phyloP scores from a whole-genome alignment of 805 yeast genomes.

The Metschnikowia borealis region DNA sequence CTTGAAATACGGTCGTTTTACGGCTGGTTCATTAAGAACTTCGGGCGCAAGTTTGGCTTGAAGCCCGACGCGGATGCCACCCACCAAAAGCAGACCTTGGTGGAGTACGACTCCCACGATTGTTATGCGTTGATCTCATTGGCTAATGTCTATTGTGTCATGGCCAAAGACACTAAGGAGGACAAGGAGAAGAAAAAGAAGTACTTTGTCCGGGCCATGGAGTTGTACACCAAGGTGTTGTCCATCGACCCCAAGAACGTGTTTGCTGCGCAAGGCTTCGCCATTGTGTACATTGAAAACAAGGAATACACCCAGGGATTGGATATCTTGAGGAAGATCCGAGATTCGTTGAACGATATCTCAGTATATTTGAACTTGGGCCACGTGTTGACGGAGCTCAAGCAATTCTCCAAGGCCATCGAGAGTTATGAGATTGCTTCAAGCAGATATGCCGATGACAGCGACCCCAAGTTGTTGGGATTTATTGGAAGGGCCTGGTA shows the following conservation, averaged over 20 bases:
- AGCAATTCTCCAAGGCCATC: slow-evolving; percentile 79
- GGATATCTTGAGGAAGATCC: slow-evolving; percentile 79
- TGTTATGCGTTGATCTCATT: slow-evolving; percentile 82
- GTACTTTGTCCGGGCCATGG: slow-evolving; percentile 86
- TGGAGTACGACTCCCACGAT: slow-evolving; percentile 81
- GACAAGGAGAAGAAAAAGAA: slow-evolving; percentile 54
- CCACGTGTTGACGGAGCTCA: slow-evolving; percentile 78
- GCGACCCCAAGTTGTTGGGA: slow-evolving; percentile 63
- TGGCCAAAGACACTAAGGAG: slow-evolving; percentile 71
- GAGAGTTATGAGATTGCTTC: slow-evolving; percentile 84
- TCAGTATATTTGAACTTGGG: slow-evolving; percentile 83
- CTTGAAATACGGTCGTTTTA: slow-evolving; percentile 85
- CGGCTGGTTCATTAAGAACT: slow-evolving; percentile 78
- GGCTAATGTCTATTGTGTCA: slow-evolving; percentile 79
- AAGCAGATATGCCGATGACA: slow-evolving; percentile 55
- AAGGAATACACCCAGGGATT: slow-evolving; percentile 71
- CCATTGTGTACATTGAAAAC: slow-evolving; percentile 86
- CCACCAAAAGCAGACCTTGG: slow-evolving; percentile 82
- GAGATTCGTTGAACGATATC: slow-evolving; percentile 84
- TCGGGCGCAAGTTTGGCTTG: slow-evolving; percentile 48
- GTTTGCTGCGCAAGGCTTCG: slow-evolving; percentile 97
- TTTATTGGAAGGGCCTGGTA: slow-evolving; percentile 88
- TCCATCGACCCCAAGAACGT: slow-evolving; percentile 80
- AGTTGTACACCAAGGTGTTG: slow-evolving; percentile 82
- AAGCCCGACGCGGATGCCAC: slow-evolving; percentile 60